Conservation (phyloP, 768 basidiomycete species). For the Lepiota subincarnata region DNA sequence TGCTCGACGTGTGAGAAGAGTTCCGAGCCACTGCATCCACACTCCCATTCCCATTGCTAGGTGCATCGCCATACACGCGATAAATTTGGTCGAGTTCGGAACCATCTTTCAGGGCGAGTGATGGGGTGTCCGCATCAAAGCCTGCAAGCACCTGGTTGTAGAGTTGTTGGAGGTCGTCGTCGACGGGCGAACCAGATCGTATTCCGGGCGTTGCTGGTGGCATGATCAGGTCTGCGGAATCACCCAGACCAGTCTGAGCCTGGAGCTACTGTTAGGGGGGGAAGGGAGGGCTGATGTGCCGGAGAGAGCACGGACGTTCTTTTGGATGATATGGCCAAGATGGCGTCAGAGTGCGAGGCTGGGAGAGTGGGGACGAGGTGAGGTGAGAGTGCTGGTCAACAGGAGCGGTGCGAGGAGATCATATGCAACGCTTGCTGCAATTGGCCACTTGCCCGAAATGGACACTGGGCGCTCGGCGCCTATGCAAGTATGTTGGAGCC, state of each 20-base stretch:
- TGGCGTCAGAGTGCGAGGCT: not conserved
- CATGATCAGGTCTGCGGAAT: slow-evolving; percentile 5
- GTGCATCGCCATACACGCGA: slow-evolving; percentile 27
- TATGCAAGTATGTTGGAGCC: not conserved
- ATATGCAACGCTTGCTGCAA: slow-evolving; percentile 5
- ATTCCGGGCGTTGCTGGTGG: slow-evolving; percentile 8
- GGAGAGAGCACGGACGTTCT: not conserved
- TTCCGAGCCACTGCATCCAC: slow-evolving; percentile 7
- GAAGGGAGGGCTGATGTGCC: not conserved
- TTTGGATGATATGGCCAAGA: not conserved
- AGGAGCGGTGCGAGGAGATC: not conserved
- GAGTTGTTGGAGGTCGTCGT: slow-evolving; percentile 68
- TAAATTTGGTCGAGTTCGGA: slow-evolving; percentile 34
- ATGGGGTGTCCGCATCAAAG: slow-evolving; percentile 45
- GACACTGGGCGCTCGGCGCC: not conserved
- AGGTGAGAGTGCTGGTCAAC: slow-evolving; percentile 6
- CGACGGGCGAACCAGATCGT: slow-evolving; percentile 39
- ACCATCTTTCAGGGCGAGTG: slow-evolving; percentile 23
- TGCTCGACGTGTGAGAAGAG: slow-evolving; percentile 14
- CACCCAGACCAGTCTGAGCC: not conserved
- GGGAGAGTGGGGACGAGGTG: not conserved
- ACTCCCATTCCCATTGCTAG: slow-evolving; percentile 16
- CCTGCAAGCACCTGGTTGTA: slow-evolving; percentile 74
- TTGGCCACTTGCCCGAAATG: slow-evolving; percentile 1
- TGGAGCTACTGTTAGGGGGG: not conserved